Evolutionary conservation across 2,329 filamentous ascomycete genomes (phyloP).

Genomic region (Aspergillus neoniger): DNA sequence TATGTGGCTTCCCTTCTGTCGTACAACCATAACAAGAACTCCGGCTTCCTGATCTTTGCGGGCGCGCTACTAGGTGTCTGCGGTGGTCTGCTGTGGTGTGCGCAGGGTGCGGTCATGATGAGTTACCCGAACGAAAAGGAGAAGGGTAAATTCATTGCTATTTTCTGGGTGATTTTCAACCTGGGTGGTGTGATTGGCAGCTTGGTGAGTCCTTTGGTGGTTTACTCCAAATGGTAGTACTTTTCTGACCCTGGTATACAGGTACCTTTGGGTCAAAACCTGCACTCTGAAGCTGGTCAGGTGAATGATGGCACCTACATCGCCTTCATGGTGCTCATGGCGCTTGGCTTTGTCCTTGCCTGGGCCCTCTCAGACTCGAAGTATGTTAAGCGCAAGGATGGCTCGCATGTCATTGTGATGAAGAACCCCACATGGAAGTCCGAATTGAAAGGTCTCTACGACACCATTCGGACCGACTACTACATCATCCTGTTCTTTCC

Average conservation of each 20-base stretch:
- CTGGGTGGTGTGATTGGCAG: constrained; percentile 84
- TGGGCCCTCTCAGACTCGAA: constrained; percentile 71
- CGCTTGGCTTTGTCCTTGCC: constrained; percentile 68
- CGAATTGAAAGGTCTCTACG: constrained; percentile 73
- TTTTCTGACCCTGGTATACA: constrained; percentile 16
- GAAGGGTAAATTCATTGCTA: constrained; percentile 86
- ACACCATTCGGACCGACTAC: constrained; percentile 69
- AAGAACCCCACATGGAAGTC: constrained; percentile 86
- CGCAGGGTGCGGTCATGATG: constrained; percentile 63
- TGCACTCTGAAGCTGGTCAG: constrained; percentile 42
- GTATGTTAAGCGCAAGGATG: constrained; percentile 73
- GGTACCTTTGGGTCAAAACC: constrained; percentile 50
- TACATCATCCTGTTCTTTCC: constrained; percentile 77
- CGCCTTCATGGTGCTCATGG: constrained; percentile 82
- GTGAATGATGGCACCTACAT: constrained; percentile 78
- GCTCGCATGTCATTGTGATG: constrained; percentile 80
- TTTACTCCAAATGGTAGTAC: not conserved
- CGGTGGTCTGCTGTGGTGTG: constrained; percentile 53
- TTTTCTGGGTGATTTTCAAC: constrained; percentile 97
- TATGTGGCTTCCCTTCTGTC: constrained; percentile 53
- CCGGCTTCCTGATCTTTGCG: constrained; percentile 52
- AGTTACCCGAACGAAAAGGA: constrained; percentile 77
- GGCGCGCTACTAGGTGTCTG: constrained; percentile 54
- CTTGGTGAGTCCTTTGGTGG: constrained; percentile 51
- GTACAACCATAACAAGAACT: constrained; percentile 53